Evolutionary conservation across 192 early-diverging fungal species (phyloP), one percentile per base, ranked within the genome.

Genomic region (Rhizophagus prolifer): DNA sequence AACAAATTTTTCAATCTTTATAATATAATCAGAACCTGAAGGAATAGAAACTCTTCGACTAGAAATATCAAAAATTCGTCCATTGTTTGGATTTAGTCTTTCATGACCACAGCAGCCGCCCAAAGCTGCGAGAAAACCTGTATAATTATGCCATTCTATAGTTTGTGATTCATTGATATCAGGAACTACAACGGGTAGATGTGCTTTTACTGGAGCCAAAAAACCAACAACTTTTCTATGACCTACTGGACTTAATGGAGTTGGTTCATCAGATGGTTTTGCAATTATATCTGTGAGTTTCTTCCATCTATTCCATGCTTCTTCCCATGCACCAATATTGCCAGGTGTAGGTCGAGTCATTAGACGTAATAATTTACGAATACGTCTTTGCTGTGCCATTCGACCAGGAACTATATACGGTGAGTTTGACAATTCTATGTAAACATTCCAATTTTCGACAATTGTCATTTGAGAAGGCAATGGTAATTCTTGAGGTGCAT

Each of bases 281-380:
- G 78, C 46, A 41, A 85, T 79, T 25, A 76, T 28, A 13, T 77
- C 76, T 9, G 85, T 92, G 21, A 93, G 83, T 13, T 81, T 79
- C 75, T 87, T 89, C 94, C 94, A 96, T 19, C 90, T 80, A 26
- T 85, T 83, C 73, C 89, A 95, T 0, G 92, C 85, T 74, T 96
- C 93, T 76, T 94, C 92, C 92, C 92, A 95, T 9, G 93, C 94
- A n/a, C 87, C 90, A 74, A 94, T 77, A 70, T 91, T 93, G 30
- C 93, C 94, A 8, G 90, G 82, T 3, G 92, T 94, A 13, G 89
- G 88, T 26, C 86, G 84, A 47, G 84, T 80, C 79, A 92, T 88
- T 67, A 89, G 86, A 13, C 93, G 79, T 21, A 96, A 76, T 9
- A 95, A 79, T 21, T 85, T 86, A 30, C 94, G 81, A 54, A 93